Base-by-base conservation (phyloP, 805 yeast genomes). In the Candida dendrica region DNA sequence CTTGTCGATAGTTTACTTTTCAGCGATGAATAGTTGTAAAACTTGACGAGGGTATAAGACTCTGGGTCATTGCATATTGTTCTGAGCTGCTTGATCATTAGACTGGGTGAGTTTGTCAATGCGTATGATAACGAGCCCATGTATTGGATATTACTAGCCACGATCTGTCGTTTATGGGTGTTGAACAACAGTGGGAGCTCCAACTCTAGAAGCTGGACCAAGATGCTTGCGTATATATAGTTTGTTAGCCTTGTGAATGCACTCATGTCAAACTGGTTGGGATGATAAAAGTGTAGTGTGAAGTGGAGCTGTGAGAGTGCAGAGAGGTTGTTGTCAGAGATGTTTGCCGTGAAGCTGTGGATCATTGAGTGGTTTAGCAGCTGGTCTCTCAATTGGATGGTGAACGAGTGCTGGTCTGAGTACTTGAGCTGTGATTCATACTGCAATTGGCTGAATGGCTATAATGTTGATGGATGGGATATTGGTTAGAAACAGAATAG, bases 171-270 rank as follows among this genome's bases (percentile, higher is more conserved):
- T 6, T 55, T 43, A 3, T 37, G 38, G 10, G 34, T 39, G 6
- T 61, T 58, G 33, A 61, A 62, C 2, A 58, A 54, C 19, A 62
- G 39, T 6, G 66, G 65, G 35, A 48, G 56, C 20, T 49, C 49
- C 30, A 56, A 54, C 37, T 62, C 66, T 19, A 62, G 42, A 33
- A 59, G 59, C 0, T 63, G 56, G 2, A 58, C 15, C 11, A 62
- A 30, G 22, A 62, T 42, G 3, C 62, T 58, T 2, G 49, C 34
- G n/a, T 55, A 22, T 44, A 45, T 59, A 32, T 57, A 60, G 34
- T 59, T 58, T 35, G 52, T 41, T 18, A 52, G 58, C 48, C 18
- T 17, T 9, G 17, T 13, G 15, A 32, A n/a, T 9, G 11, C 19
- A 9, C 16, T 32, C 13, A 32, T 16, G 10, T 32, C 17, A 16